Conservation (phyloP, 1,139 yeast genomes). For the Suhomyces yuchorum region DNA sequence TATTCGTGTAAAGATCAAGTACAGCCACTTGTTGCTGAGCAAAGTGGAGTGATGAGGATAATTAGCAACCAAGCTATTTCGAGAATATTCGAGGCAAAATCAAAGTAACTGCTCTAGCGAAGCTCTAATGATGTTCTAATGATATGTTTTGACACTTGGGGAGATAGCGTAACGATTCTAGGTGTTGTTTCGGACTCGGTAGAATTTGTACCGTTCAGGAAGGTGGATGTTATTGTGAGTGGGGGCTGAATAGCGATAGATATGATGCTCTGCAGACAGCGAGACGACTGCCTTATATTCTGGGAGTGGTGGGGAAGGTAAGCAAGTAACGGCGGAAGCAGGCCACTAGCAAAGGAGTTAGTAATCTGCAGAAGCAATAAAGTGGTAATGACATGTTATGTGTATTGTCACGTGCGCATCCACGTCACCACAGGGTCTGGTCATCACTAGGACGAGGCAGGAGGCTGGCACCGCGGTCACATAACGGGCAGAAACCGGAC, state of each 20-base stretch:
- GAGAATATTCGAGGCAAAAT: too few species aligned
- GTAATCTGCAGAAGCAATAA: neutral
- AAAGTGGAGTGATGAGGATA: too few species aligned
- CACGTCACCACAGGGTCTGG: neutral
- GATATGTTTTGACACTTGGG: too few species aligned
- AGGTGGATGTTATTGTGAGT: neutral
- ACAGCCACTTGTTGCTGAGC: too few species aligned
- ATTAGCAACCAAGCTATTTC: too few species aligned
- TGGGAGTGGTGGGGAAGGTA: neutral
- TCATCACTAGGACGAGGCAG: neutral
- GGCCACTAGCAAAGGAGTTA: neutral
- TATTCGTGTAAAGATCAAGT: neutral
- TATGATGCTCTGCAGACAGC: neutral
- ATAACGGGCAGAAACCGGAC: neutral
- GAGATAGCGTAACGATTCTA: neutral
- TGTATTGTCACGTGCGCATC: neutral
- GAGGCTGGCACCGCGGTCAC: neutral
- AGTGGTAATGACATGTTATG: neutral
- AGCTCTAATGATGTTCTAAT: too few species aligned
- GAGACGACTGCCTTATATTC: neutral
- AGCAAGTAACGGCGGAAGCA: neutral
- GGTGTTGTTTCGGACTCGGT: neutral
- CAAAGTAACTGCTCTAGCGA: too few species aligned
- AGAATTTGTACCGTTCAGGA: neutral
- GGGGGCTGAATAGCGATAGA: neutral